Conservation (phyloP, 2,329 filamentous ascomycete species). For the Mycogone perniciosa region DNA sequence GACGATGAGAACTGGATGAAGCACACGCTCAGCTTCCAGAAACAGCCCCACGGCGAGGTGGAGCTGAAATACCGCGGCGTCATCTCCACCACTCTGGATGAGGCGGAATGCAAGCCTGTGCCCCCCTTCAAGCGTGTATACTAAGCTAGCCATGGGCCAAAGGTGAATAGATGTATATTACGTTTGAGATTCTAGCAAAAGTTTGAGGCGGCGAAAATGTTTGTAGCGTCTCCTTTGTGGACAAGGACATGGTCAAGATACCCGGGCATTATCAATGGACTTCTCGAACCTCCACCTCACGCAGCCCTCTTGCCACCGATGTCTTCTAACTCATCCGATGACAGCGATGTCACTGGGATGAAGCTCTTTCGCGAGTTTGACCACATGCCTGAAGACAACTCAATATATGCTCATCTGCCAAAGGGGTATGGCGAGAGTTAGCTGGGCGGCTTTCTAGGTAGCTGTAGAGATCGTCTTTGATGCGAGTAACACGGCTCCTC, state of each 20-base stretch:
- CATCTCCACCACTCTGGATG: constrained; percentile 76
- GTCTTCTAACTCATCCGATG: constrained; percentile 48
- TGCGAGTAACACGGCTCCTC: no score
- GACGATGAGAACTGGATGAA: constrained; percentile 99
- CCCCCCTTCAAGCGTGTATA: constrained; percentile 95
- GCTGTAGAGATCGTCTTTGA: no score
- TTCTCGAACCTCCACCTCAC: constrained; percentile 56
- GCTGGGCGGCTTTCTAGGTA: no score
- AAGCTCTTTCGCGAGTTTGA: constrained; percentile 38
- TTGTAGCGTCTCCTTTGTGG: no score
- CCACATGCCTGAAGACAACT: constrained; percentile 24
- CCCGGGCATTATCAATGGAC: constrained; percentile 51
- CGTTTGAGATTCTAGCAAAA: no score
- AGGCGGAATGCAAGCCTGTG: constrained; percentile 92
- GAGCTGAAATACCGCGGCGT: constrained; percentile 84
- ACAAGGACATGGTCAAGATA: no score
- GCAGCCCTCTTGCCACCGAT: constrained; percentile 59
- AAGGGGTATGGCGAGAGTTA: no score
- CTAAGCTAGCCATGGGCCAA: constrained; percentile 40
- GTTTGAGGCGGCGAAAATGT: no score
- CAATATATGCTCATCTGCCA: no score
- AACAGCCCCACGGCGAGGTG: constrained; percentile 79
- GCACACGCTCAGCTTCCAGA: constrained; percentile 96
- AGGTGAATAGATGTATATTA: not conserved
- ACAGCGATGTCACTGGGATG: constrained; percentile 37